These are phyloP conservation scores for Thelephora aurantiotincta DNA, from an alignment of 768 basidiomycete genomes.

Conservation along the genomic window DNA sequence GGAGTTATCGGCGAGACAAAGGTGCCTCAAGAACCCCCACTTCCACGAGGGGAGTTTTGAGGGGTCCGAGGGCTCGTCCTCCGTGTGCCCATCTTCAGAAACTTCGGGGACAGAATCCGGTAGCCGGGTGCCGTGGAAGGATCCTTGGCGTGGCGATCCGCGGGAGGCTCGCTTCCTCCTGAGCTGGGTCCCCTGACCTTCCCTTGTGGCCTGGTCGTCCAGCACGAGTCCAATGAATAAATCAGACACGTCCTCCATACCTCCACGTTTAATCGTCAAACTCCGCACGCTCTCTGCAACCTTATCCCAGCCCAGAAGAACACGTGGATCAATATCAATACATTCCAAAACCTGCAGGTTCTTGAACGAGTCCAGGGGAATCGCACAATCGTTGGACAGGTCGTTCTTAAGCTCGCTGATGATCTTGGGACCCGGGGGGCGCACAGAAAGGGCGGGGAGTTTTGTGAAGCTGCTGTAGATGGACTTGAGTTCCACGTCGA, in stretches of 20 bases:
- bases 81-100: slow-evolving; percentile 18
- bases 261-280: slow-evolving; percentile 66
- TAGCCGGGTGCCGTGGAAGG: slow-evolving; percentile 34
- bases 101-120: slow-evolving; percentile 48
- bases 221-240: slow-evolving; percentile 63
- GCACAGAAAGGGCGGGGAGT: slow-evolving; percentile 63
- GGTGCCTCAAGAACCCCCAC: slow-evolving; percentile 65
- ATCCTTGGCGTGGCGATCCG: slow-evolving; percentile 24
- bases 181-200: slow-evolving; percentile 35
- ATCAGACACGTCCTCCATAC: slow-evolving; percentile 68
- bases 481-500: slow-evolving; percentile 71
- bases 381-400: slow-evolving; percentile 53
- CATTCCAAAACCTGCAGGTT: slow-evolving; percentile 67
- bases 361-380: slow-evolving; percentile 79
- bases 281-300: slow-evolving; percentile 56
- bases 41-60: slow-evolving; percentile 37
- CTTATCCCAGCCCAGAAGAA: slow-evolving; percentile 72
- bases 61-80: slow-evolving; percentile 8
- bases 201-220: slow-evolving; percentile 58
- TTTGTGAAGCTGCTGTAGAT: slow-evolving; percentile 86
- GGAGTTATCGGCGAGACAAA: slow-evolving; percentile 69
- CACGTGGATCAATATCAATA: slow-evolving; percentile 69
- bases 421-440: slow-evolving; percentile 46
- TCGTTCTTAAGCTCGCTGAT: slow-evolving; percentile 60
- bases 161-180: slow-evolving; percentile 24